phyloP scores from a whole-genome alignment of 805 yeast species.

The Kurtzmaniella cleridarum region DNA sequence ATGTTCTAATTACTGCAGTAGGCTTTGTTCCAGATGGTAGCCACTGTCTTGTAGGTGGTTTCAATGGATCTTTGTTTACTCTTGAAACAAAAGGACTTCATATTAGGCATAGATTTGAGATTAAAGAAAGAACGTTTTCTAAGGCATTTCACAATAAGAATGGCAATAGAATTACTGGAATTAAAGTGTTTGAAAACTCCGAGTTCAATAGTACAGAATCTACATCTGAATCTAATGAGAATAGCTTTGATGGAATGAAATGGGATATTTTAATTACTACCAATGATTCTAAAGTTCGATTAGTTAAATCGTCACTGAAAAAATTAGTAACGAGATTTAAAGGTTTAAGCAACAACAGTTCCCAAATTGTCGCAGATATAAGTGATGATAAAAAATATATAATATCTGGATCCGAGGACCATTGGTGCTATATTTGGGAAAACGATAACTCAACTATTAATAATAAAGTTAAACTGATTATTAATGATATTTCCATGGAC shows the following conservation, averaged over 20 bases:
- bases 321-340: conserved; percentile 61
- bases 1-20: conserved; percentile 69
- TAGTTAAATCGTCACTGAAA: conserved; percentile 51
- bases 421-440: conserved; percentile 81
- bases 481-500: conserved; percentile 30
- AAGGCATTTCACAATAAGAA: conserved; percentile 19
- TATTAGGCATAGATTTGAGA: conserved; percentile 25
- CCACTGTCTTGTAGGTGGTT: conserved; percentile 66
- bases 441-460: conserved; percentile 37
- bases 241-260: conserved; percentile 10
- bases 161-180: conserved; percentile 65
- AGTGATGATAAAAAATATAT: conserved; percentile 55
- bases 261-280: conserved; percentile 56
- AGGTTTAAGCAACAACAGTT: conserved; percentile 66
- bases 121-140: conserved; percentile 21
- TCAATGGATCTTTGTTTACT: conserved; percentile 61
- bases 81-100: conserved; percentile 62
- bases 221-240: conserved; percentile 8
- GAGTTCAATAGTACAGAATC: conserved; percentile 4
- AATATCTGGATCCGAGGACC: conserved; percentile 82
- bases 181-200: conserved; percentile 42
- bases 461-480: conserved; percentile 28
- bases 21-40: conserved; percentile 65
- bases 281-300: conserved; percentile 74
- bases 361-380: conserved; percentile 64